phyloP scores from a whole-genome alignment of 805 yeast genomes.

The Wickerhamiella allomyrinae region DNA sequence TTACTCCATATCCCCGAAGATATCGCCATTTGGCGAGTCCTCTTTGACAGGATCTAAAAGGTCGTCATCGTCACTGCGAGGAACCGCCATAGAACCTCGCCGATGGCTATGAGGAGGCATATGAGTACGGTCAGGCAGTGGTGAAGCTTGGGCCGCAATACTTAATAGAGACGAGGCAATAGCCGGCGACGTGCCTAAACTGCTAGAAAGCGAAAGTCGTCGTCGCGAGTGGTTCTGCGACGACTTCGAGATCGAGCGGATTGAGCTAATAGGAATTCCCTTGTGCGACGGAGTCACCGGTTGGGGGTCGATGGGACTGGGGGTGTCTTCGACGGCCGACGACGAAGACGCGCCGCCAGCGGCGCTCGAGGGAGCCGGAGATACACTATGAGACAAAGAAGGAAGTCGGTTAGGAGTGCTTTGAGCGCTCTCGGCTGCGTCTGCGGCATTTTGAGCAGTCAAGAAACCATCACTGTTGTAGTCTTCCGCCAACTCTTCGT shows the following conservation, averaged over 20 bases:
- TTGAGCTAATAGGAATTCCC: slow-evolving; percentile 7
- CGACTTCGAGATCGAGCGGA: slow-evolving; percentile 7
- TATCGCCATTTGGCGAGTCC: slow-evolving; percentile 16
- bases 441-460: neutral
- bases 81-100: slow-evolving; percentile 3
- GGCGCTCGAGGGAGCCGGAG: neutral
- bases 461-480: slow-evolving; percentile 4
- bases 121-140: slow-evolving; percentile 15
- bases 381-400: neutral
- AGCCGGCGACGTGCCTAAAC: slow-evolving; percentile 5
- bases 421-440: neutral
- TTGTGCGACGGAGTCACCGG: slow-evolving; percentile 3
- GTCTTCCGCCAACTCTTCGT: slow-evolving; percentile 13
- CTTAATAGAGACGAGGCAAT: slow-evolving; percentile 7
- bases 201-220: slow-evolving; percentile 1
- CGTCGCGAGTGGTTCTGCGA: neutral
- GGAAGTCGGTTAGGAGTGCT: neutral
- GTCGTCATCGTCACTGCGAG: slow-evolving; percentile 16
- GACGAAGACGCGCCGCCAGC: neutral
- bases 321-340: neutral
- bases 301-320: slow-evolving; percentile 1
- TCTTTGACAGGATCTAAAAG: slow-evolving; percentile 15
- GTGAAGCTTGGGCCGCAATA: slow-evolving; percentile 16
- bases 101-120: slow-evolving; percentile 7
- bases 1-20: slow-evolving; percentile 29